These are phyloP conservation scores for Cardiospermum halicacabum DNA, from an alignment of 345 rosid species.

Conservation along the genomic window DNA sequence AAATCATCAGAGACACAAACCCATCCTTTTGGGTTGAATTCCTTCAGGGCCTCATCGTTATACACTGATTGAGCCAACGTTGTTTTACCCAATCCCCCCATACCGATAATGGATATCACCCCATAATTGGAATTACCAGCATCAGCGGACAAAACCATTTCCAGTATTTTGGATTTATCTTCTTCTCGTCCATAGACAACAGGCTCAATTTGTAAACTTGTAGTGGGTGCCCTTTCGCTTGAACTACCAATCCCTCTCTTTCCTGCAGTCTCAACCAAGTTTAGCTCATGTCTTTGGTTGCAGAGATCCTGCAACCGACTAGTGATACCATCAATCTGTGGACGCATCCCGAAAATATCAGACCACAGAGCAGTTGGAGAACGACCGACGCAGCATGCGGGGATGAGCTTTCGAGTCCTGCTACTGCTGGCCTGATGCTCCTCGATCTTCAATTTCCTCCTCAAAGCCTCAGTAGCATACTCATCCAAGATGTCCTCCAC, in stretches of 20 bases:
- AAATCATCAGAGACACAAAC: neutral
- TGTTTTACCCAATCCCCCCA: constrained; percentile 5
- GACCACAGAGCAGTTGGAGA: neutral
- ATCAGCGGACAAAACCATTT: neutral
- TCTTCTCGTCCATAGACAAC: neutral
- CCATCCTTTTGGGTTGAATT: neutral
- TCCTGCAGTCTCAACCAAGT: neutral
- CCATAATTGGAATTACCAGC: neutral
- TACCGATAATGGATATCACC: neutral
- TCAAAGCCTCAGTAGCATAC: neutral
- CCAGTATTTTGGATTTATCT: constrained; percentile 2
- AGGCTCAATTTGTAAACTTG: neutral
- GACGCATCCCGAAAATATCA: neutral
- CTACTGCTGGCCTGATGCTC: neutral
- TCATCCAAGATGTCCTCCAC: constrained; percentile 12
- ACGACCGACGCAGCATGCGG: neutral
- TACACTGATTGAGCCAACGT: neutral
- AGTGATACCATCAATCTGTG: neutral
- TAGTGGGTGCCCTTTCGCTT: neutral
- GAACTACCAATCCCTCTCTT: neutral
- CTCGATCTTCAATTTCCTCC: neutral
- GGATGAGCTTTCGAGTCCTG: neutral
- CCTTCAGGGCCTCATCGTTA: neutral
- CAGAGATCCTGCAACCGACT: neutral
- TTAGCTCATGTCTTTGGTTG: neutral